These are phyloP conservation scores for Litchi chinensis DNA, from an alignment of 345 rosid genomes.

Conservation along the genomic window DNA sequence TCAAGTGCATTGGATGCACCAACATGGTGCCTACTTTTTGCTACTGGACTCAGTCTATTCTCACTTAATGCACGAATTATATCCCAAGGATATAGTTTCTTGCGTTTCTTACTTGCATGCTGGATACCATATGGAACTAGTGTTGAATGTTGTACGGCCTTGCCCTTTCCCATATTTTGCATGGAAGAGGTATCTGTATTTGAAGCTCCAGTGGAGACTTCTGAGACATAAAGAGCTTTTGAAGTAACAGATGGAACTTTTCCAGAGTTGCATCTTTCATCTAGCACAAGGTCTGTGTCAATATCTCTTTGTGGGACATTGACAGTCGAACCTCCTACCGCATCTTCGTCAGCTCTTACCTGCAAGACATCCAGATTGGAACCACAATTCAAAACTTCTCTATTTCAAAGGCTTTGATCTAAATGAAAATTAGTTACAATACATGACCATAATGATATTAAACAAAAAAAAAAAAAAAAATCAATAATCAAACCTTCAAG, in stretches of 20 bases:
- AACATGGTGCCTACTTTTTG: conserved; percentile 19
- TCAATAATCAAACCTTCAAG: not conserved
- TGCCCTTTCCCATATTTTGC: conserved; percentile 64
- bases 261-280: conserved; percentile 29
- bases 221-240: conserved; percentile 29
- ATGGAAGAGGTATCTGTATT: conserved; percentile 38
- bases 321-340: conserved; percentile 43
- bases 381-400: conserved; percentile 25
- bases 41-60: conserved; percentile 25
- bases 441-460: conserved; percentile 14
- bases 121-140: conserved; percentile 30
- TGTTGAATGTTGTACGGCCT: conserved; percentile 35
- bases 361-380: conserved; percentile 43
- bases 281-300: conserved; percentile 31
- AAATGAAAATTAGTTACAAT: conserved; percentile 9
- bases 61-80: conserved; percentile 22
- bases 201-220: conserved; percentile 34
- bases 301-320: conserved; percentile 22
- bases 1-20: conserved; percentile 33
- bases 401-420: conserved; percentile 6
- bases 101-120: conserved; percentile 63
- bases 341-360: conserved; percentile 54
- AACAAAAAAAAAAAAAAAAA: not conserved
- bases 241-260: conserved; percentile 29
- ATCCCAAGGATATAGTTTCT: conserved; percentile 37